Conservation (phyloP, 1,284 basidiomycete species). For the Leccinum solheimii region DNA sequence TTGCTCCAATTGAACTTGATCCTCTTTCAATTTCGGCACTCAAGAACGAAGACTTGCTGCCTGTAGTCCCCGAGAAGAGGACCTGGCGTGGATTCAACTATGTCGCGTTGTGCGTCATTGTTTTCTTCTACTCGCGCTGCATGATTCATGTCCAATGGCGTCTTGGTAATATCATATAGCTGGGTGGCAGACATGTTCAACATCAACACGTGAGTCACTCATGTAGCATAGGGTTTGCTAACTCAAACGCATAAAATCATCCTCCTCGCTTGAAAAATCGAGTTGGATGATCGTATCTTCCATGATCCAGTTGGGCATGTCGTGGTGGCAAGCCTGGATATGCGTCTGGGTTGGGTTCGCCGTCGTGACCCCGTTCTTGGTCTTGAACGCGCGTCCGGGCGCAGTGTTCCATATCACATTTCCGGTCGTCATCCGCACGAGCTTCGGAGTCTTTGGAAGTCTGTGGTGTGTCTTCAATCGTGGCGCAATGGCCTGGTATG, state of each 20-base stretch:
- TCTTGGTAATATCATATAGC: slow-evolving; percentile 37
- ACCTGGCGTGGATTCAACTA: slow-evolving; percentile 66
- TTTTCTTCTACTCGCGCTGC: not conserved
- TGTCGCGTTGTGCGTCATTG: slow-evolving; percentile 54
- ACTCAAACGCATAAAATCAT: not conserved
- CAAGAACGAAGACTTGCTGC: slow-evolving; percentile 66
- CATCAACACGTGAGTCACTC: slow-evolving; percentile 65
- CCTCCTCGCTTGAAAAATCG: slow-evolving; percentile 6
- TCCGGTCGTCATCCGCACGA: slow-evolving; percentile 74
- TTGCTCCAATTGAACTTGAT: not conserved
- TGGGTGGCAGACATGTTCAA: slow-evolving; percentile 84
- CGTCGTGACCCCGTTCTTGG: slow-evolving; percentile 72
- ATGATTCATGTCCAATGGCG: not conserved
- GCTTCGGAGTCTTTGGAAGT: slow-evolving; percentile 81
- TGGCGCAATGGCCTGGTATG: slow-evolving; percentile 72
- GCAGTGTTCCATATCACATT: slow-evolving; percentile 81
- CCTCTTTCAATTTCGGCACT: slow-evolving; percentile 20
- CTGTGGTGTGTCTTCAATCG: slow-evolving; percentile 84
- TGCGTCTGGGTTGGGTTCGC: slow-evolving; percentile 79
- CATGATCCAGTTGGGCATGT: slow-evolving; percentile 73
- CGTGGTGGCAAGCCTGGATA: slow-evolving; percentile 84
- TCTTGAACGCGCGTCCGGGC: slow-evolving; percentile 78
- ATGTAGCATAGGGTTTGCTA: not conserved
- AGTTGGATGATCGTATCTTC: slow-evolving; percentile 78
- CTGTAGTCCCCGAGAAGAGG: slow-evolving; percentile 56